Conservation (phyloP, 306 rosid species). For the Senna siamea region DNA sequence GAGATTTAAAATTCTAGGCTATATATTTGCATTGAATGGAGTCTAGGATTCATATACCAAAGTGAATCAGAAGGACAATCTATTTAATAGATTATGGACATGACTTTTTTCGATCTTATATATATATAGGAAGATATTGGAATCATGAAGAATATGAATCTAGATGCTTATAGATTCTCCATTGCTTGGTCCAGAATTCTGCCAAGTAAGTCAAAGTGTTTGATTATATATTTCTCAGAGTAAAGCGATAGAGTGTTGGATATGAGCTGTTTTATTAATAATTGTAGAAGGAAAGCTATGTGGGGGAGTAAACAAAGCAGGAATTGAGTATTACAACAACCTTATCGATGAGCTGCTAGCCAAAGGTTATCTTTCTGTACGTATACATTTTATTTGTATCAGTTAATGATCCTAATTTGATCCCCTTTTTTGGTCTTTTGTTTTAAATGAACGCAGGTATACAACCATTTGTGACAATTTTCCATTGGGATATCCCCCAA, state of each 20-base stretch:
- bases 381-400: too few species aligned
- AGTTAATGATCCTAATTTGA: too few species aligned
- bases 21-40: too few species aligned
- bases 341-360: slow-evolving; percentile 44
- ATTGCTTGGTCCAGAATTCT: slow-evolving; percentile 61
- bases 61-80: too few species aligned
- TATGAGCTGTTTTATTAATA: not conserved
- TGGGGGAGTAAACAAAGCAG: slow-evolving; percentile 53
- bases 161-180: slow-evolving; percentile 61
- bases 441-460: slow-evolving; percentile 11
- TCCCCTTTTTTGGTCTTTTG: too few species aligned
- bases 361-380: too few species aligned
- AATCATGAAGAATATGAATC: slow-evolving; percentile 44
- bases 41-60: too few species aligned
- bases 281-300: slow-evolving; percentile 50
- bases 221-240: not conserved
- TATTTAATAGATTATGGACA: too few species aligned
- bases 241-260: not conserved
- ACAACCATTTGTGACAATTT: slow-evolving; percentile 45
- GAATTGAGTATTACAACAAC: slow-evolving; percentile 49
- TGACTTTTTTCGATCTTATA: too few species aligned
- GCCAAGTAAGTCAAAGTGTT: slow-evolving; percentile 47
- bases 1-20: too few species aligned
- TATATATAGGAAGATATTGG: slow-evolving; percentile 50
- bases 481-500: slow-evolving; percentile 53